phyloP scores from a whole-genome alignment of 2,329 filamentous ascomycete species.

The Trichoderma afroharzianum region DNA sequence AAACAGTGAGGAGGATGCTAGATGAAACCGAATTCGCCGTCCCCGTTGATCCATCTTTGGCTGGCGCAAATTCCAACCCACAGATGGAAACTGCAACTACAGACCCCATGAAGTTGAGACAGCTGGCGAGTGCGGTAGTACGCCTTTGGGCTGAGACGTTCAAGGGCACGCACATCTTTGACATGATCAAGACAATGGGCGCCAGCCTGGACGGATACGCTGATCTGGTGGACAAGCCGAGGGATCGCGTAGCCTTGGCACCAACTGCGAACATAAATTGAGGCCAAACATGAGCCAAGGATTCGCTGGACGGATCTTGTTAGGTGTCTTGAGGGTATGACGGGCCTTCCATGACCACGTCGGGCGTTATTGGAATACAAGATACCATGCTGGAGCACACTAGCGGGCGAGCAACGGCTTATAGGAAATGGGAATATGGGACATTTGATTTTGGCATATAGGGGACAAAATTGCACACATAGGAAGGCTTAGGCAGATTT shows the following conservation, averaged over 20 bases:
- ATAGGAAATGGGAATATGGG: not conserved
- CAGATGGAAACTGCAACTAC: constrained; percentile 42
- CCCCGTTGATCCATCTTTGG: constrained; percentile 54
- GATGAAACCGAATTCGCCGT: constrained; percentile 62
- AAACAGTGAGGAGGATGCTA: constrained; percentile 55
- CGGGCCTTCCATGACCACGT: not conserved
- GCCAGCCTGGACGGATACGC: constrained; percentile 55
- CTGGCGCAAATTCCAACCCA: constrained; percentile 35
- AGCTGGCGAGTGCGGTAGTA: constrained; percentile 56
- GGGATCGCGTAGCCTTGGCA: constrained; percentile 43
- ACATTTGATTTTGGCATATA: not conserved
- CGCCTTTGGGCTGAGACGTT: constrained; percentile 61
- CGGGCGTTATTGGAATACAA: constrained; percentile 1
- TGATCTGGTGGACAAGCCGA: constrained; percentile 53
- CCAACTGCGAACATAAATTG: constrained; percentile 20
- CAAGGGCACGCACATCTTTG: constrained; percentile 59
- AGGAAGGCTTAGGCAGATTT: not conserved
- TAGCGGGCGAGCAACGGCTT: not conserved
- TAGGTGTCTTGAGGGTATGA: not conserved
- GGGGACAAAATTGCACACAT: not conserved
- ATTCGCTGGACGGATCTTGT: not conserved
- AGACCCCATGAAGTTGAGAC: constrained; percentile 50
- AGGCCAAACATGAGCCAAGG: not conserved
- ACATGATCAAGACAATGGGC: constrained; percentile 57
- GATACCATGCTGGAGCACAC: not conserved